Percentiles rank a stretch among this genome's conserved stretches.
Evolutionary conservation across 1,284 basidiomycete species (phyloP).

Genomic region (Cutaneotrichosporon cavernicola): DNA sequence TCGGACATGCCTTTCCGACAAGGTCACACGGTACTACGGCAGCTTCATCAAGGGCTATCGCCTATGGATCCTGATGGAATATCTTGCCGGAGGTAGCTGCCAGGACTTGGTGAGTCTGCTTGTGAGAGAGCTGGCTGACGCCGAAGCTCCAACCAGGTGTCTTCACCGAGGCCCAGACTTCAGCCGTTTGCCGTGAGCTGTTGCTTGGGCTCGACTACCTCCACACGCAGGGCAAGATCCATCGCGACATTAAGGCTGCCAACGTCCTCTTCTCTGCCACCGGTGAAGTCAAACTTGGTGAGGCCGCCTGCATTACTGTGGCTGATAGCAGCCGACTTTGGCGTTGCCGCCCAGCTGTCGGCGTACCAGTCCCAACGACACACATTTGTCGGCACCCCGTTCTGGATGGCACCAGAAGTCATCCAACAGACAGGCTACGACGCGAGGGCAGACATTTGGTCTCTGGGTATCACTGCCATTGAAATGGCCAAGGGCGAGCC

Average conservation of each 20-base stretch:
- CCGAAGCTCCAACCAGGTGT: constrained; percentile 74
- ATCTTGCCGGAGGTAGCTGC: constrained; percentile 96
- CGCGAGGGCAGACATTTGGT: constrained; percentile 95
- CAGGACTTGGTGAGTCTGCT: constrained; percentile 66
- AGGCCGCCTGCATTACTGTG: too few species aligned
- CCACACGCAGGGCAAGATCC: constrained; percentile 90
- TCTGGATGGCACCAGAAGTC: constrained; percentile 99
- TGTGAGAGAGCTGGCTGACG: constrained; percentile 8
- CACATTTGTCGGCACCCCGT: constrained; percentile 92
- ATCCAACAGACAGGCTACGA: constrained; percentile 97
- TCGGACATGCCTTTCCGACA: constrained; percentile 91
- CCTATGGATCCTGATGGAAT: constrained; percentile 99
- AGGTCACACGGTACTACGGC: constrained; percentile 93
- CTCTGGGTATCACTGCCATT: constrained; percentile 88
- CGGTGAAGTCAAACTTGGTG: constrained; percentile 85
- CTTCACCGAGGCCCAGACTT: constrained; percentile 89
- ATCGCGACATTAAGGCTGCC: constrained; percentile 98
- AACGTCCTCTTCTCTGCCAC: constrained; percentile 87
- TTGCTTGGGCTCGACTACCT: constrained; percentile 92
- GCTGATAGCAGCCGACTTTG: constrained; percentile 73
- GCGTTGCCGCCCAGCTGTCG: constrained; percentile 88
- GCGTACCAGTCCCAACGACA: constrained; percentile 87
- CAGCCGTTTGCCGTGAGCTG: constrained; percentile 89
- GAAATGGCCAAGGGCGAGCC: constrained; percentile 95
- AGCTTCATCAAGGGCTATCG: constrained; percentile 96